Base-by-base conservation (phyloP, 495 filamentous ascomycete species). In the Tuber indicum region DNA sequence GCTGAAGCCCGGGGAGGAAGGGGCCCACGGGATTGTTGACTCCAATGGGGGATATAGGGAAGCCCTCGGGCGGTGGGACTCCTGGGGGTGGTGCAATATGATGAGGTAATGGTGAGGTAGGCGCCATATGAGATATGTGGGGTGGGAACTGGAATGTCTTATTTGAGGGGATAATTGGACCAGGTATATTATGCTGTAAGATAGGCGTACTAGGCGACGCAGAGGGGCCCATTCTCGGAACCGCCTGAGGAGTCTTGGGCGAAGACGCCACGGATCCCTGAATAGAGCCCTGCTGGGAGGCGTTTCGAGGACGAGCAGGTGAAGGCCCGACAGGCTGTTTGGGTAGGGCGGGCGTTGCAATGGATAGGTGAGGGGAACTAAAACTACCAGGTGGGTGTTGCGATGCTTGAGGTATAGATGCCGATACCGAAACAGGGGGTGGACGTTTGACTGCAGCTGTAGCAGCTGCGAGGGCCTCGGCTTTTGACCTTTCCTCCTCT, bases 261-360 rank as follows among this genome's bases (percentile, higher is more conserved):
- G 92, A 92, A 14, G 89, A 92, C 66, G 85, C 88, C 82, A 89
- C 90, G 39, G 92, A 92, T 71, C 89, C 93, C 83, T 97, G 93
- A 73, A 89, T 90, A 26, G 92, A 92, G 45, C 90, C 93, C 84
- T 97, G 93, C 74, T 95, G 92, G 21, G 95, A 97, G 41, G 89
- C 81, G 75, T 94, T 93, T 26, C 94, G 90, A 47, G 89, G 86
- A 70, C 92, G 91, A 75, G 88, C 90, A 21, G 94, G 92, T 39
- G 93, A 94, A 66, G 90, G 90, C 84, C 76, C 77, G 41, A 78
- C 71, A 23, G 82, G 71, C 26, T 83, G 82, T 74, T 97, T 97
- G 1, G 95, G 91, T 62, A 96, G 85, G 52, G 89, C 90, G 8
- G 96, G 94, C 8, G 92, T 94, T 36, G 93, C 91, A 77, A 92